phyloP scores from a whole-genome alignment of 1,139 yeast species.

The Sugiyamaella grinbergsii region DNA sequence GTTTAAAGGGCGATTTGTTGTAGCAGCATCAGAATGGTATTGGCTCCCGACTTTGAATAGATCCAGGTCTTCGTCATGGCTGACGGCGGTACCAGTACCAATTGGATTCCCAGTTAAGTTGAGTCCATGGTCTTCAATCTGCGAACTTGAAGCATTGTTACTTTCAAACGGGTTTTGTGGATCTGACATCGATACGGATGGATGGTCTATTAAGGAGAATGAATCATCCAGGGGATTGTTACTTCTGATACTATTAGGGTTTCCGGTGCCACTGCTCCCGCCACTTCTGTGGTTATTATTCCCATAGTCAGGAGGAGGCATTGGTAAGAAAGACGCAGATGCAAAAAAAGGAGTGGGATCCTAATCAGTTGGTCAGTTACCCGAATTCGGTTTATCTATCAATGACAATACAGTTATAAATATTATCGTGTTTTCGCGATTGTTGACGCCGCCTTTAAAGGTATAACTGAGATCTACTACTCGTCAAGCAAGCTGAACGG shows the following conservation, averaged over 20 bases:
- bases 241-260: background rate
- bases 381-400: no score
- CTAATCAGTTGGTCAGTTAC: no score
- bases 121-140: background rate
- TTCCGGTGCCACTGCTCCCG: background rate
- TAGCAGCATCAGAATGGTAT: slow-evolving; percentile 18
- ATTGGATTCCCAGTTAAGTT: background rate
- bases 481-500: no score
- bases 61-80: slow-evolving; percentile 13
- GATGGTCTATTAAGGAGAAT: slow-evolving; percentile 30
- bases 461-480: no score
- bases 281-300: background rate
- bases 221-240: slow-evolving; percentile 2
- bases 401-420: no score
- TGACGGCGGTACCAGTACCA: background rate
- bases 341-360: no score
- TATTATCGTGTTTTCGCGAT: no score
- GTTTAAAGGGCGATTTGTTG: background rate
- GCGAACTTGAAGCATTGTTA: slow-evolving; percentile 7
- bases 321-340: background rate
- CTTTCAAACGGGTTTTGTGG: slow-evolving; percentile 10
- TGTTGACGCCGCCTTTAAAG: no score
- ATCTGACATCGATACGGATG: slow-evolving; percentile 25
- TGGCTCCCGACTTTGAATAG: slow-evolving; percentile 15
- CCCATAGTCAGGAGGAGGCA: background rate